Base-by-base conservation (phyloP, 2,329 filamentous ascomycete genomes). In the Stemphylium vesicarium region DNA sequence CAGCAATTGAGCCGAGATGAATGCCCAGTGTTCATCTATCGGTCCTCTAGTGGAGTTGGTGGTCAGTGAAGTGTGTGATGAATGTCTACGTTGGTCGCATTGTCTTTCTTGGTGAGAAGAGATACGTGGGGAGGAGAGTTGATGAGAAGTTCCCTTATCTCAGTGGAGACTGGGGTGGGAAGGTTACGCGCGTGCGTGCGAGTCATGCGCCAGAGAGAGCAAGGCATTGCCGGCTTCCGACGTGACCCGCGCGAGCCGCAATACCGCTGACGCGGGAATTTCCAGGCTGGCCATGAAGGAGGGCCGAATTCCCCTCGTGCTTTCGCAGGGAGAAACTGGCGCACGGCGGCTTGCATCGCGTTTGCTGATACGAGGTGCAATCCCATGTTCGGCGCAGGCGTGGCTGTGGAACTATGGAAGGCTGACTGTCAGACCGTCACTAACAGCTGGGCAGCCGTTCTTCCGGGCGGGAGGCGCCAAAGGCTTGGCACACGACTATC, bases 391-490 rank as follows among this genome's bases (percentile, higher is more conserved):
- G 45, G 51, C 46, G 37, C 41, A 37, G 38, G 35, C 49, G 55
- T 57, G 53, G 51, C 48, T 50, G 43, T 42, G 31, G 55, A 31
- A 13, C 20, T 3, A 6, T 22, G 20, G 22, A 24, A 7, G 20
- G 22, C 32, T 44, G 45, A 18, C 39, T 39, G 40, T 38, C 32
- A 29, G 26, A 11, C 26, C 26, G 32, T 36, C 40, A 39, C 26
- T 50, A 42, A 12, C 20, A 48, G 54, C 61, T 56, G 59, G 39
- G 10, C 20, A 48, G 54, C 61, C 59, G 59, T 56, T 15, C 15
- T 56, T 32, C 60, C 60, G 39, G 20, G 35, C 18, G 37, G 48
- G 36, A 37, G 36, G 33, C 54, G 55, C 58, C 49, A 53, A 52
- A 39, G 36, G 47, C 59, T 56, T 49, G 61, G 59, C 56, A 20